Evolutionary conservation across 495 filamentous ascomycete genomes (phyloP), one percentile per base, ranked within the genome.

Genomic region (Penicillium atrosanguineum): DNA sequence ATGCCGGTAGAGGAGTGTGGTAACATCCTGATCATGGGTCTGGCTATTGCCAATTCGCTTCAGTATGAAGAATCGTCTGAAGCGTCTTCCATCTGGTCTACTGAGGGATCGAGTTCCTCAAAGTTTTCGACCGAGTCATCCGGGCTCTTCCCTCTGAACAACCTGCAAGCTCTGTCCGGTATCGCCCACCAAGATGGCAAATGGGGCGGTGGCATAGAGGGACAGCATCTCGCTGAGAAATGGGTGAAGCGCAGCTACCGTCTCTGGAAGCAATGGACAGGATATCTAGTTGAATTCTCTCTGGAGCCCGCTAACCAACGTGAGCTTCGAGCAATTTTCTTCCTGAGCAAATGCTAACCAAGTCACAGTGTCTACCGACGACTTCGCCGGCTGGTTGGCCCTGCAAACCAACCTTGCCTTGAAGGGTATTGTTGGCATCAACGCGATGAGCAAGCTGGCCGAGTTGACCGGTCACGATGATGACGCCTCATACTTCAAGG

Each of bases 1-100:
- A 97, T 97, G 93, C 93, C 93, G 0, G 89, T 97, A 2, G 93
- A 97, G 62, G 93, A 97, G 63, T 96, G 93, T 60, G 93, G 93
- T 3, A 89, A 97, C 59, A 97, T 97, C 77, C 72, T 97, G 31
- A 95, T 96, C 66, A 95, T 97, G 92, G 91, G 87, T 0, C 75
- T 97, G 44, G 87, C 90, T 0, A 72, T 96, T 41, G 87, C 88
- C 11, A 95, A 96, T 61, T 87, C 89, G 1, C 72, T 96, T 25
- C 81, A 71, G 26, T 91, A 94, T 56, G 75, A 85, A 44, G 78
- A 79, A 3, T 73, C 83, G 48, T 79, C 81, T 12, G 76, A 77
- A 16, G 76, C 78, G 16, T 67, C 71, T 2, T 82, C 80, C 11
- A 62, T 76, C 7, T 82, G 80, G 80, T 74, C 80, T 16, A 56